These are phyloP conservation scores for Tricharina praecox DNA, from an alignment of 495 filamentous ascomycete genomes.

Conservation along the genomic window DNA sequence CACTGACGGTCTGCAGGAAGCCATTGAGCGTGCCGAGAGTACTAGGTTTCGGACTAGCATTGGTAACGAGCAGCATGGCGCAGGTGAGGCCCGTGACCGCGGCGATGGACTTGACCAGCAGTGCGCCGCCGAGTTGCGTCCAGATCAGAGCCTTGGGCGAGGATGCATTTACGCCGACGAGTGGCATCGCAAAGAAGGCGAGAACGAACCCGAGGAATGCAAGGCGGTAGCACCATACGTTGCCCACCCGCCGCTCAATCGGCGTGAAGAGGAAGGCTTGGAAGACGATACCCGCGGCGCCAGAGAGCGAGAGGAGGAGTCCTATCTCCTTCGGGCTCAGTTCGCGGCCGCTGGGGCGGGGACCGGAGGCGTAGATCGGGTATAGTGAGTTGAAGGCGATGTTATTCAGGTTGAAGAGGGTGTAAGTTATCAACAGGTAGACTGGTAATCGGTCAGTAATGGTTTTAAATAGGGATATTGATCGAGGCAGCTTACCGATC, in stretches of 20 bases:
- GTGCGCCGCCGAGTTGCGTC: conserved; percentile 55
- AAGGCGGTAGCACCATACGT: conserved; percentile 61
- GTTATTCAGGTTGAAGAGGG: conserved; percentile 78
- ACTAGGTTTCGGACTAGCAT: conserved; percentile 70
- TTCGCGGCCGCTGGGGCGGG: conserved; percentile 55
- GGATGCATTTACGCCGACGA: conserved; percentile 43
- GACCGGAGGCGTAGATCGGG: conserved; percentile 68
- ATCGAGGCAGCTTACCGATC: conserved; percentile 34
- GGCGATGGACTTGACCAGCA: conserved; percentile 76
- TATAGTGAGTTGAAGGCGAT: conserved; percentile 82
- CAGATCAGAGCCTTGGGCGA: conserved; percentile 43
- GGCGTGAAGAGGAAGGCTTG: conserved; percentile 69
- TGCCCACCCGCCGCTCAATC: conserved; percentile 66
- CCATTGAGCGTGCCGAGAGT: conserved; percentile 84
- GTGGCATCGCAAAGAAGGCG: conserved; percentile 76
- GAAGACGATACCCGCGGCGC: conserved; percentile 69
- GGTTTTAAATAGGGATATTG: neutral
- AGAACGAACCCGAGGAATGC: conserved; percentile 68
- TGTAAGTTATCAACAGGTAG: conserved; percentile 60
- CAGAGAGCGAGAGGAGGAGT: conserved; percentile 68
- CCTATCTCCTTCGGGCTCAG: conserved; percentile 70
- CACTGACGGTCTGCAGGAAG: conserved; percentile 83
- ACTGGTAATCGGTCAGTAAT: conserved; percentile 25
- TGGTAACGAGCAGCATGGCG: conserved; percentile 79
- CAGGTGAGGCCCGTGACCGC: conserved; percentile 79